These are phyloP conservation scores for Kwoniella shandongensis DNA, from an alignment of 768 basidiomycete genomes.

Conservation along the genomic window DNA sequence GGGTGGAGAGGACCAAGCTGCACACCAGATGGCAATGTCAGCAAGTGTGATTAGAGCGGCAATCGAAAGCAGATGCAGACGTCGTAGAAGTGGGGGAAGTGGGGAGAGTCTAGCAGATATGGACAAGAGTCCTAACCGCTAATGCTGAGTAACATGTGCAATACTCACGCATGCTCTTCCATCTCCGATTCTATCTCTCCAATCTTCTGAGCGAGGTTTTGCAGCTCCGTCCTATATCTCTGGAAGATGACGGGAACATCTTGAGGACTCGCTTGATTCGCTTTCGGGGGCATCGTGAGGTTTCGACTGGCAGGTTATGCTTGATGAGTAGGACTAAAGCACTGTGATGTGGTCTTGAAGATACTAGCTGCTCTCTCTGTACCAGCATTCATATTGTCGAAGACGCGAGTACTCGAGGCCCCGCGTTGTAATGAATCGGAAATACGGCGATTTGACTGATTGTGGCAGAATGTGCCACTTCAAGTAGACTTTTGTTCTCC, in stretches of 20 bases:
- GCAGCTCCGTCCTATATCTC: slow-evolving; percentile 81
- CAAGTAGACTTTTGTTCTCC: slow-evolving; percentile 9
- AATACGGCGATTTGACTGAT: neutral
- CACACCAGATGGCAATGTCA: neutral
- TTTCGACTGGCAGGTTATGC: too few relatives aligned
- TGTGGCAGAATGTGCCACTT: slow-evolving; percentile 14
- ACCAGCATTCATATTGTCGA: too few relatives aligned
- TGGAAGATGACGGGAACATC: slow-evolving; percentile 61
- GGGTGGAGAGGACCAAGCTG: slow-evolving; percentile 83
- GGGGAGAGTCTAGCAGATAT: too few relatives aligned
- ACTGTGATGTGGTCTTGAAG: too few relatives aligned
- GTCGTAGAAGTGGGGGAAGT: too few relatives aligned
- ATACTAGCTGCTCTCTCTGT: too few relatives aligned
- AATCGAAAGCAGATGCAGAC: too few relatives aligned
- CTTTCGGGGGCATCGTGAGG: slow-evolving; percentile 40
- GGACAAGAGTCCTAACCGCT: too few relatives aligned
- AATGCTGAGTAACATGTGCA: neutral
- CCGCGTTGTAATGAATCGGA: slow-evolving; percentile 2
- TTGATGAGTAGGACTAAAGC: too few relatives aligned
- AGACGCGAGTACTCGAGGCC: neutral
- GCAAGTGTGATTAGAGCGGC: too few relatives aligned
- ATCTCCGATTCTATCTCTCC: slow-evolving; percentile 93
- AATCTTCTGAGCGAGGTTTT: slow-evolving; percentile 88
- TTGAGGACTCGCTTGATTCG: slow-evolving; percentile 31
- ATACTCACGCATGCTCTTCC: slow-evolving; percentile 84